Evolutionary conservation across 2,329 filamentous ascomycete genomes (phyloP).

Genomic region (Scedosporium dehoogii): DNA sequence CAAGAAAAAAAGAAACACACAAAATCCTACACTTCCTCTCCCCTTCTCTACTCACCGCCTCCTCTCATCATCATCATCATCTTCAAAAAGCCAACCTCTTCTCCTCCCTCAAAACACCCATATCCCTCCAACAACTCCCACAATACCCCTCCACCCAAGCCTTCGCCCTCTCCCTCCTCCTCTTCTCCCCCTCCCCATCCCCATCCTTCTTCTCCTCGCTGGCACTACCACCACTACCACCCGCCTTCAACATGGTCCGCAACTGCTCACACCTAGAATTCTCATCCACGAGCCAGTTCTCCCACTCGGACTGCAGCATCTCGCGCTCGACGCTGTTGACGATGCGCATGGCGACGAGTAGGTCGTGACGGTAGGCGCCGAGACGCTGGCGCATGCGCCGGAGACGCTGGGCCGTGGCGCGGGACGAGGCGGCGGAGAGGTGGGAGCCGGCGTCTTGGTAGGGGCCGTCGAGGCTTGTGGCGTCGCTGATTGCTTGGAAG

Average conservation of each 20-base stretch:
- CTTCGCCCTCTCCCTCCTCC: constrained; percentile 26
- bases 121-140: constrained; percentile 43
- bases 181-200: constrained; percentile 21
- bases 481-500: constrained; percentile 49
- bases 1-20: neutral
- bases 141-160: constrained; percentile 45
- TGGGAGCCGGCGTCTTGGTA: constrained; percentile 40
- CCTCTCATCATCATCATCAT: neutral
- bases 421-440: constrained; percentile 37
- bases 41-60: constrained; percentile 6
- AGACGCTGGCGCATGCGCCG: constrained; percentile 74
- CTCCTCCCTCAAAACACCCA: constrained; percentile 20
- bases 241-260: constrained; percentile 5
- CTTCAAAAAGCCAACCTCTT: constrained; percentile 15
- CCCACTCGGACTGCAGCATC: constrained; percentile 80
- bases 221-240: constrained; percentile 6
- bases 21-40: neutral
- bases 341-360: constrained; percentile 81
- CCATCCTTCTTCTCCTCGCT: constrained; percentile 14
- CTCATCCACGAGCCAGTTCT: constrained; percentile 82
- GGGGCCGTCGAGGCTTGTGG: constrained; percentile 46
- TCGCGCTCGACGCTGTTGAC: constrained; percentile 85
- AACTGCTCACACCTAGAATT: constrained; percentile 62
- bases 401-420: constrained; percentile 52
- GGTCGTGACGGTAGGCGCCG: constrained; percentile 75